Evolutionary conservation across 2,329 filamentous ascomycete genomes (phyloP).

Genomic region (Balansia obtecta): DNA sequence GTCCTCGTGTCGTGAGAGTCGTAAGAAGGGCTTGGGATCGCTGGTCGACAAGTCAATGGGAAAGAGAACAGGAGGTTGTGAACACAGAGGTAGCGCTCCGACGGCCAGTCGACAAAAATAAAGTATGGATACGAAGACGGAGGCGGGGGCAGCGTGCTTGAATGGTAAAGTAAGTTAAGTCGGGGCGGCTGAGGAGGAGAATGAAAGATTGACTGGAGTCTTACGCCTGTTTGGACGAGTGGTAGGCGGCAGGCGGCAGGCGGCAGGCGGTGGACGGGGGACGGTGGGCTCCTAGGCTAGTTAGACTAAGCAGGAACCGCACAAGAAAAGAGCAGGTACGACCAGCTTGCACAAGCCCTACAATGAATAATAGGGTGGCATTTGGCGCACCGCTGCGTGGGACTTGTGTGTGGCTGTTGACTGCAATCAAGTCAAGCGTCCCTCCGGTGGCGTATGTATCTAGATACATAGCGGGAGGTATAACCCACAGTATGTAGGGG

Average conservation of each 20-base stretch:
- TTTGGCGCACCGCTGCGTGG: not conserved
- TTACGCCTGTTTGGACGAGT: not conserved
- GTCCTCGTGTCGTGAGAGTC: not conserved
- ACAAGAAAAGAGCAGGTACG: not conserved
- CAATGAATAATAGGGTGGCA: not conserved
- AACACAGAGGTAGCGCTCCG: not conserved
- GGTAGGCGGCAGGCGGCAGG: no score
- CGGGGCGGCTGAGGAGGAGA: not conserved
- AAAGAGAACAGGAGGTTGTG: not conserved
- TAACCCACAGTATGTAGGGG: no score
- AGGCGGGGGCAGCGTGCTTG: not conserved
- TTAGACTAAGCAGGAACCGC: not conserved
- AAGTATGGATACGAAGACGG: not conserved
- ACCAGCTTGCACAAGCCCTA: not conserved
- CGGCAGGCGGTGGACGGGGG: no score
- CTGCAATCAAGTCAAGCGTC: not conserved
- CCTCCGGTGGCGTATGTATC: not conserved
- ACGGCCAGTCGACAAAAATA: not conserved
- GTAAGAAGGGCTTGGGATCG: not conserved
- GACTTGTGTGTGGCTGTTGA: not conserved
- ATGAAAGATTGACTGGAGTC: not conserved
- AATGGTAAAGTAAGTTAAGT: slow-evolving; percentile 1
- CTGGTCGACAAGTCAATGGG: not conserved
- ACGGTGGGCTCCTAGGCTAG: not conserved
- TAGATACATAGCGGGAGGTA: no score